These are phyloP conservation scores for Asparagopsis taxiformis DNA, from an alignment of 31 red algal genomes.

Conservation along the genomic window DNA sequence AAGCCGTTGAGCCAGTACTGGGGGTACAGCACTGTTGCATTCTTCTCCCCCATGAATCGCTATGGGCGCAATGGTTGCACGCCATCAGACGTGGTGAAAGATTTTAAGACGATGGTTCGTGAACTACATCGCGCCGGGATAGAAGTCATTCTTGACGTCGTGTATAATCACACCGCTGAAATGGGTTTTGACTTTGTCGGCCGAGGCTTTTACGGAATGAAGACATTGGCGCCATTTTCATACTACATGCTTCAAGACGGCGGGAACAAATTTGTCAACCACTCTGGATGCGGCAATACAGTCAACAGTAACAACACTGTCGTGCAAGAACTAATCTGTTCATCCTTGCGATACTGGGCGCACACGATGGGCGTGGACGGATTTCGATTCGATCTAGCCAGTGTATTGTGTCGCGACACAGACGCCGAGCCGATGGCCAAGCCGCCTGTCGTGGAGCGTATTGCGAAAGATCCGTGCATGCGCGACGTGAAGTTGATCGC, in stretches of 20 bases:
- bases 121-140: constrained; percentile 95
- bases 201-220: constrained; percentile 83
- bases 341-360: constrained; percentile 91
- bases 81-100: constrained; percentile 9
- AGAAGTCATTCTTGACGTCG: constrained; percentile 98
- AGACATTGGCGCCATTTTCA: constrained; percentile 72
- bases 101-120: constrained; percentile 95
- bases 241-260: constrained; percentile 79
- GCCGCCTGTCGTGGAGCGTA: constrained; percentile 76
- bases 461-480: constrained; percentile 81
- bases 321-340: constrained; percentile 73
- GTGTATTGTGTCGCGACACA: constrained; percentile 60
- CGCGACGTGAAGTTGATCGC: constrained; percentile 95
- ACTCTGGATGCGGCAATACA: constrained; percentile 94
- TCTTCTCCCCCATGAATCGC: constrained; percentile 90
- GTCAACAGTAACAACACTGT: constrained; percentile 80
- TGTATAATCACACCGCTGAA: constrained; percentile 99
- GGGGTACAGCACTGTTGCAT: constrained; percentile 90
- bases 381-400: constrained; percentile 99
- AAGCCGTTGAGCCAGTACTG: constrained; percentile 85
- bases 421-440: constrained; percentile 40
- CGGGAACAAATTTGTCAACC: constrained; percentile 68
- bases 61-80: constrained; percentile 19
- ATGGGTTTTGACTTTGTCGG: constrained; percentile 78
- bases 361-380: constrained; percentile 92